Conservation (phyloP, 768 basidiomycete genomes). For the Hebeloma cylindrosporum region DNA sequence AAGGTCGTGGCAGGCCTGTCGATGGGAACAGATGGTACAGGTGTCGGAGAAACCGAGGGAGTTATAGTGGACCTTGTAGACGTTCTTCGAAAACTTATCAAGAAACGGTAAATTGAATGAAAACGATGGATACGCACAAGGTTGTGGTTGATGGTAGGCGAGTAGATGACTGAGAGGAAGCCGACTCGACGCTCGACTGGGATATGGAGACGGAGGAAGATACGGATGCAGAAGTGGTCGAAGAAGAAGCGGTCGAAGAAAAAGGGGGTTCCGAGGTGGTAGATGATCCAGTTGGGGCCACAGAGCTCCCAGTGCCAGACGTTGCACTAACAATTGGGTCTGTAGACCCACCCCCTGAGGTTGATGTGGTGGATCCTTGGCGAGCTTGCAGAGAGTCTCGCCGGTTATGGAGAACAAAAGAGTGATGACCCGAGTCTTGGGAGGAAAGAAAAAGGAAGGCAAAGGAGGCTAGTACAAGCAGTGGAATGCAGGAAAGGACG, state of each 20-base stretch:
- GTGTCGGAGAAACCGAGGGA: not conserved
- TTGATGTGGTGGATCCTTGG: too few species aligned
- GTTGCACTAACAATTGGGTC: not conserved
- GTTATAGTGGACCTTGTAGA: too few species aligned
- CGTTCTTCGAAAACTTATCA: not conserved
- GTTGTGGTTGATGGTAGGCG: not conserved
- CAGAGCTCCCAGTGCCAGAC: constrained; percentile 1
- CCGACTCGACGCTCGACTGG: not conserved
- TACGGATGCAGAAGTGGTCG: constrained; percentile 1
- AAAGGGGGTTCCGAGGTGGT: not conserved
- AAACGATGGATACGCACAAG: constrained; percentile 1
- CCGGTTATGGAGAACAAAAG: constrained; percentile 7
- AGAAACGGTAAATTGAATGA: not conserved
- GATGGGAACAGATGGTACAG: not conserved
- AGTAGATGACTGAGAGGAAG: constrained; percentile 3
- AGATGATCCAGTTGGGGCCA: constrained; percentile 7
- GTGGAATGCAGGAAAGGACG: constrained; percentile 16
- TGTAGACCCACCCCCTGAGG: constrained; percentile 1
- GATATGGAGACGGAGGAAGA: constrained; percentile 7
- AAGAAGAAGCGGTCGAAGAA: constrained; percentile 1
- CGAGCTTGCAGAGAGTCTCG: constrained; percentile 11
- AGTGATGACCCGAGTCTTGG: constrained; percentile 5
- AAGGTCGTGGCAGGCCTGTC: not conserved
- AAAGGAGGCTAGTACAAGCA: constrained; percentile 18
- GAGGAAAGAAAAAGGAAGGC: constrained; percentile 11